These are phyloP conservation scores for Aspergillus tubingensis DNA, from an alignment of 2,329 filamentous ascomycete species.

Conservation along the genomic window DNA sequence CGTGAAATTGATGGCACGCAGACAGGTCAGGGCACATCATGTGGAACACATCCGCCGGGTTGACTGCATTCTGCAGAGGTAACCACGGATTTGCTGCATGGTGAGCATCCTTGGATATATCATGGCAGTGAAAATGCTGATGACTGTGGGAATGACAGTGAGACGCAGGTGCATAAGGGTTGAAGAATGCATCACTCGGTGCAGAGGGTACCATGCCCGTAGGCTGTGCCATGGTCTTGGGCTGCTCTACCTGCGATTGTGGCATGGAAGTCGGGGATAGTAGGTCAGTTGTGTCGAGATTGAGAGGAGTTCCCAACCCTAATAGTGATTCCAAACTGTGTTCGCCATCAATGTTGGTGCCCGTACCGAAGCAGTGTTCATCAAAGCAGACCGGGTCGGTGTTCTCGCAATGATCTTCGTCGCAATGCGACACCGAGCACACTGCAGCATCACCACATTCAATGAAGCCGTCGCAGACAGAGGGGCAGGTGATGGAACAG, in stretches of 20 bases:
- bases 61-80: conserved; percentile 33
- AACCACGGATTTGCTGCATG: conserved; percentile 21
- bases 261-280: conserved; percentile 27
- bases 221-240: conserved; percentile 25
- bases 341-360: conserved; percentile 25
- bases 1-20: conserved; percentile 29
- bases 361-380: conserved; percentile 34
- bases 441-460: conserved; percentile 42
- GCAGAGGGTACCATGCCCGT: conserved; percentile 18
- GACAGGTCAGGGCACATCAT: conserved; percentile 38
- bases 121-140: conserved; percentile 33
- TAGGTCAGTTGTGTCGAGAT: conserved; percentile 31
- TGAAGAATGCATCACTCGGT: conserved; percentile 20
- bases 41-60: conserved; percentile 39
- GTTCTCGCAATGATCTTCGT: conserved; percentile 31
- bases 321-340: conserved; percentile 36
- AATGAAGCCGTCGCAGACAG: conserved; percentile 44
- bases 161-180: conserved; percentile 23
- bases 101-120: conserved; percentile 33
- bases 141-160: conserved; percentile 29
- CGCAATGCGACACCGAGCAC: conserved; percentile 39
- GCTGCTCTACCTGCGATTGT: conserved; percentile 20
- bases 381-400: conserved; percentile 43
- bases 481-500: conserved; percentile 41
- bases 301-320: conserved; percentile 33